Evolutionary conservation across 2,329 filamentous ascomycete genomes (phyloP).

Genomic region (Ramularia endophylla): DNA sequence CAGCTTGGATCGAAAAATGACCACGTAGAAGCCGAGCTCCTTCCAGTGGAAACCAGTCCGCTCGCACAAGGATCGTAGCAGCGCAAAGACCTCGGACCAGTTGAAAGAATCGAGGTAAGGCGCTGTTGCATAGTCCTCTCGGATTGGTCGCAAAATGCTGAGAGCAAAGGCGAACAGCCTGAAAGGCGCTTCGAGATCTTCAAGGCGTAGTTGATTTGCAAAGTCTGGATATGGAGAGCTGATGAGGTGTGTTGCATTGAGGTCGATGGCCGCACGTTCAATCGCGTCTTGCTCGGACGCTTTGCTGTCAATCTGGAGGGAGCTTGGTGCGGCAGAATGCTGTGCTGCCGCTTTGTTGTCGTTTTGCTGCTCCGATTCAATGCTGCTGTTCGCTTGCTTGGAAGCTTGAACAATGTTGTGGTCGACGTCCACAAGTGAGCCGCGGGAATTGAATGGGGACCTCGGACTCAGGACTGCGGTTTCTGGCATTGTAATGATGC

Average conservation of each 20-base stretch:
- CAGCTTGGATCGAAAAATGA: conserved; percentile 73
- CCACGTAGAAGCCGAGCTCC: conserved; percentile 62
- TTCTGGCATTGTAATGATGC: too few species aligned
- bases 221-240: conserved; percentile 64
- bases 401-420: too few species aligned
- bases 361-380: too few species aligned
- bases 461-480: too few species aligned
- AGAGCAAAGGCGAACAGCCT: conserved; percentile 68
- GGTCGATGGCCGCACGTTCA: conserved; percentile 2
- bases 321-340: too few species aligned
- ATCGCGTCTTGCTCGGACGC: neutral
- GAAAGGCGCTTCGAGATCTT: conserved; percentile 58
- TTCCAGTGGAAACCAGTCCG: conserved; percentile 14
- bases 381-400: too few species aligned
- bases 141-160: conserved; percentile 55
- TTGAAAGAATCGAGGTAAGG: conserved; percentile 72
- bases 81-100: conserved; percentile 56
- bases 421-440: too few species aligned
- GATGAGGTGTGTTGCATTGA: conserved; percentile 19
- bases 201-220: conserved; percentile 67
- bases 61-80: conserved; percentile 48
- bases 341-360: too few species aligned
- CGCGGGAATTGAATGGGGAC: too few species aligned
- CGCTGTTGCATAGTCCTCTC: conserved; percentile 69
- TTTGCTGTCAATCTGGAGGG: too few species aligned